Evolutionary conservation across 2,329 filamentous ascomycete genomes (phyloP), one percentile per base, ranked within the genome.

Genomic region (Verruconis gallopava): DNA sequence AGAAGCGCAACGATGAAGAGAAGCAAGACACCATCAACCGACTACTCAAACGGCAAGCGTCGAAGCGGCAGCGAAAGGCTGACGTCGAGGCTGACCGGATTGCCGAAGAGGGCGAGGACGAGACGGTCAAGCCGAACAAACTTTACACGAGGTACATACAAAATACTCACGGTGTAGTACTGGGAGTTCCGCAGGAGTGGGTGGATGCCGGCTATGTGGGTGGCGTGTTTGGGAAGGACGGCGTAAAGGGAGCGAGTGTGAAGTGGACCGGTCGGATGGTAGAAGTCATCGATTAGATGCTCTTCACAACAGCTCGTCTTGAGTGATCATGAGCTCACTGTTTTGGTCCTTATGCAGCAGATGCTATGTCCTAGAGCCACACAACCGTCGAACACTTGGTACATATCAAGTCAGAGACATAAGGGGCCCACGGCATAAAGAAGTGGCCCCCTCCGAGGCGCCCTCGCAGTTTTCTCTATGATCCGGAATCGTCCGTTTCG

Each of bases 1-100:
- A 84, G 60, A 82, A 83, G 63, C 72, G 79, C n/a, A 81, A 82
- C 43, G 79, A 84, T 53, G 80, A 85, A 61, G 80, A 84, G 58
- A 85, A 84, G 69, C 75, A 78, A 54, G 84, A 89, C 67, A 91
- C 84, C 0, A 89, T 91, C 71, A 88, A 91, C 67, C 86, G 88
- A 53, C 75, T 91, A 2, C 75, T 91, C 40, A 86, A 86, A 61
- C 86, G 88, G 56, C 84, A 88, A 57, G 81, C 83, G 1, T 79
- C 83, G 18, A 88, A 89, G 60, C 64, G 66, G 30, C 62, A 64
- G 17, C 54, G 60, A n/a, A 75, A 75, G 44, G 57, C 61, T 13
- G 42, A 44, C n/a, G 36, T 25, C 5, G 41, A 42, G 21, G 52
- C 65, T 51, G 42, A 58, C 36, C 53, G 57, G 20, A 56, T 59